Conservation (phyloP, 2,329 filamentous ascomycete genomes). For the Aspergillus tamarii region DNA sequence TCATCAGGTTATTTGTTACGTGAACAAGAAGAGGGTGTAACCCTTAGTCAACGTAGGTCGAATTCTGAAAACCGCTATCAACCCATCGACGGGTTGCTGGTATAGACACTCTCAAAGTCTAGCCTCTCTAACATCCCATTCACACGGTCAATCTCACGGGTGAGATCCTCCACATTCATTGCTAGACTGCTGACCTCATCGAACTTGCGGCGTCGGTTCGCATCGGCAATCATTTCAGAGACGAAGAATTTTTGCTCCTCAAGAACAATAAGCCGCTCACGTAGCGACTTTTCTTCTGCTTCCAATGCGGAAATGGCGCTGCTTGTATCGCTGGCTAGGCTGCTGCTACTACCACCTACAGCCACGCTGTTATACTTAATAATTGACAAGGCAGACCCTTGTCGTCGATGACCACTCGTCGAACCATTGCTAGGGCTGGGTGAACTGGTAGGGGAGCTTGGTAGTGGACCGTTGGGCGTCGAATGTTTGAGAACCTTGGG, state of each 20-base stretch:
- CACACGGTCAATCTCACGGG: conserved; percentile 72
- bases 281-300: conserved; percentile 78
- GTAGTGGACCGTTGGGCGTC: conserved; percentile 51
- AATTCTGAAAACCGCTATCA: background rate
- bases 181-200: conserved; percentile 83
- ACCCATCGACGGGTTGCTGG: conserved; percentile 19
- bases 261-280: conserved; percentile 78
- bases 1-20: background rate
- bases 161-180: conserved; percentile 80
- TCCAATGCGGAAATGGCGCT: conserved; percentile 70
- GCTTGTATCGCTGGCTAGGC: conserved; percentile 57
- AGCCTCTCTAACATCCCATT: conserved; percentile 67
- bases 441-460: conserved; percentile 27
- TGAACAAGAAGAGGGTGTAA: background rate
- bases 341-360: conserved; percentile 53
- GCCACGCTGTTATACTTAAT: conserved; percentile 61
- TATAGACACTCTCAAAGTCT: conserved; percentile 62
- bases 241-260: conserved; percentile 93
- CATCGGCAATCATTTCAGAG: conserved; percentile 78
- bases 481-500: conserved; percentile 69
- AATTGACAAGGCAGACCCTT: conserved; percentile 56
- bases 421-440: conserved; percentile 28
- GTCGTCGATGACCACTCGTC: conserved; percentile 30
- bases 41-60: background rate
- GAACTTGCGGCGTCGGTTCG: conserved; percentile 75